Percentiles rank a stretch among this genome's conserved stretches.
These are phyloP conservation scores for Sporothrix variecibatus DNA, from an alignment of 2,329 filamentous ascomycete genomes.

Conservation along the genomic window DNA sequence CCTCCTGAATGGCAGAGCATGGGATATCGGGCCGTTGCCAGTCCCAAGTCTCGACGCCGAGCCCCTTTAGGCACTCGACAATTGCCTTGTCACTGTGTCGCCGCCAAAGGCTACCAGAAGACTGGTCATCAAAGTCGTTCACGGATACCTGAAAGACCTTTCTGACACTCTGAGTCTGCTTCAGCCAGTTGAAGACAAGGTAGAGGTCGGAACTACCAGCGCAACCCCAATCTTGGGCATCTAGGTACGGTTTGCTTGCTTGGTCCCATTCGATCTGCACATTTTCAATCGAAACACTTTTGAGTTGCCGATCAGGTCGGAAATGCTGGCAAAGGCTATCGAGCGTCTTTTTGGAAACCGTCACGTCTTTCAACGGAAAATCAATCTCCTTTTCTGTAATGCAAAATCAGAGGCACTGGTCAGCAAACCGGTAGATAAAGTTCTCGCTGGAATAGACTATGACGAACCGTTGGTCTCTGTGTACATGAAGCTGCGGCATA, in stretches of 20 bases:
- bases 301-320: slow-evolving; percentile 11
- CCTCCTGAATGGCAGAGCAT: slow-evolving; percentile 12
- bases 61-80: slow-evolving; percentile 14
- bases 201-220: slow-evolving; percentile 13
- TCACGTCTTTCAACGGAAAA: slow-evolving; percentile 7
- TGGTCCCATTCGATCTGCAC: slow-evolving; percentile 17
- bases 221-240: slow-evolving; percentile 4
- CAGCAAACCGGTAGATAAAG: neutral
- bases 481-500: slow-evolving; percentile 14
- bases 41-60: slow-evolving; percentile 11
- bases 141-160: slow-evolving; percentile 17
- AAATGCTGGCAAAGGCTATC: slow-evolving; percentile 16
- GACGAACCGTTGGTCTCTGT: slow-evolving; percentile 13
- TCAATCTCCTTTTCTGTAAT: slow-evolving; percentile 14
- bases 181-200: slow-evolving; percentile 14
- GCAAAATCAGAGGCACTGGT: neutral
- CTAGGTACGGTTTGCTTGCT: slow-evolving; percentile 3
- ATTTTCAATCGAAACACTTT: slow-evolving; percentile 15
- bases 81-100: slow-evolving; percentile 15
- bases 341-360: slow-evolving; percentile 12
- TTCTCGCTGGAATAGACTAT: neutral
- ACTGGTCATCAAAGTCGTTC: slow-evolving; percentile 8
- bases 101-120: neutral
- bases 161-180: slow-evolving; percentile 1
- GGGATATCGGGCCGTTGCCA: slow-evolving; percentile 15